Evolutionary conservation across 179 eudicot species (phyloP).

Genomic region (Pouteria campechiana): DNA sequence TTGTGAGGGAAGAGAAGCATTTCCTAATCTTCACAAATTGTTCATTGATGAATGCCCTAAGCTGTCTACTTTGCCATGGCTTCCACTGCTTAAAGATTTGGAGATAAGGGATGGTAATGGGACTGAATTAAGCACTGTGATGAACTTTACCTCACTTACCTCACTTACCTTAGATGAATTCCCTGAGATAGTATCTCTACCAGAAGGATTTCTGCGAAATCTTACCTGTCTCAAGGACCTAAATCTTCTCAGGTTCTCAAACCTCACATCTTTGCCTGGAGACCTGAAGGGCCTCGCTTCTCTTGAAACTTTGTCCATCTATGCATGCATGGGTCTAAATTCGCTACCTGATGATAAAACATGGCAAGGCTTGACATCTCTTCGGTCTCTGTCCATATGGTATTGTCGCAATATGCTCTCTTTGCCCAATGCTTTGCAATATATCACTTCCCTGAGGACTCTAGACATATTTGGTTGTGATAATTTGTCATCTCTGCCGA

Average conservation of each 20-base stretch:
- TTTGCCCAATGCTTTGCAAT: neutral
- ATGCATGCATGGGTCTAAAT: accelerated
- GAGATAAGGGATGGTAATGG: constrained; percentile 7
- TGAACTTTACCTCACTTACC: constrained; percentile 1
- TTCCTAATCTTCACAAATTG: constrained; percentile 8
- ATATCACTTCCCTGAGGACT: constrained; percentile 7
- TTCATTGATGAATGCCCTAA: constrained; percentile 10
- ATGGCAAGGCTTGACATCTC: neutral
- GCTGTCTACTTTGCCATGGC: constrained; percentile 7
- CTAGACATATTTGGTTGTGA: constrained; percentile 5
- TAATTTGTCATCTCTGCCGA: constrained; percentile 8
- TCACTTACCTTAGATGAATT: constrained; percentile 5
- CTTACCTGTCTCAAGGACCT: constrained; percentile 7
- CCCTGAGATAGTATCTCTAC: constrained; percentile 3
- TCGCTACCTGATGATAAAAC: neutral
- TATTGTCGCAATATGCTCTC: constrained; percentile 5
- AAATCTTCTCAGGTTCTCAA: constrained; percentile 6
- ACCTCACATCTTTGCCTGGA: constrained; percentile 4
- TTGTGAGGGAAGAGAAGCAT: neutral
- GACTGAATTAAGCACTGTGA: constrained; percentile 1
- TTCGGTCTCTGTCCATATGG: constrained; percentile 6
- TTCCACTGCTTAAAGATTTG: constrained; percentile 8
- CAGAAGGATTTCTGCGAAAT: constrained; percentile 1
- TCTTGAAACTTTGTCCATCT: neutral
- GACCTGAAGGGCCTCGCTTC: neutral